These are phyloP conservation scores for Alternaria novae-zelandiae DNA, from an alignment of 2,329 filamentous ascomycete genomes.

Conservation along the genomic window DNA sequence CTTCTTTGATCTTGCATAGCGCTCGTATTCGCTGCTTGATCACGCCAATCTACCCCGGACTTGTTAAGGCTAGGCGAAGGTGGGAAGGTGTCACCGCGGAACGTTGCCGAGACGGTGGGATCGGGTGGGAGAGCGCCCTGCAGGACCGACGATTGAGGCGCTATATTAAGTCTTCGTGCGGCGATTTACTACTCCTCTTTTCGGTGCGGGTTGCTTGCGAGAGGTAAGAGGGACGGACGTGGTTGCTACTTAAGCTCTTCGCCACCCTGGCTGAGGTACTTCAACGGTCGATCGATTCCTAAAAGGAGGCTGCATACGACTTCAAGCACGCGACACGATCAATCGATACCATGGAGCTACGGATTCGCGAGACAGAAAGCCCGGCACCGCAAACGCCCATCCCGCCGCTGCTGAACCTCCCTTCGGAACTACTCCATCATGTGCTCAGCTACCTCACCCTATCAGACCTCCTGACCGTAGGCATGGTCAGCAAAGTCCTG, in stretches of 20 bases:
- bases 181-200: neutral
- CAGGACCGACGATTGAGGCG: neutral
- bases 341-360: neutral
- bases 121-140: neutral
- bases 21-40: constrained; percentile 18
- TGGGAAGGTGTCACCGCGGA: constrained; percentile 39
- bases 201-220: neutral
- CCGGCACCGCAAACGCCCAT: neutral
- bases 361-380: neutral
- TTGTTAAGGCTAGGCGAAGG: constrained; percentile 27
- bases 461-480: constrained; percentile 65
- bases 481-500: constrained; percentile 68
- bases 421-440: constrained; percentile 75
- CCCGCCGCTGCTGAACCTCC: constrained; percentile 63
- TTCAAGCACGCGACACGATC: too few species aligned
- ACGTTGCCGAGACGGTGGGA: constrained; percentile 21
- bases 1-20: constrained; percentile 24
- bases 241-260: neutral
- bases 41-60: constrained; percentile 12
- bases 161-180: neutral
- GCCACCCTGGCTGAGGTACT: neutral
- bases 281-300: neutral
- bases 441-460: constrained; percentile 72
- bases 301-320: neutral
- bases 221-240: neutral